A percentile compares a stretch with the other conserved stretches of the same genome.
phyloP scores from a whole-genome alignment of 1,284 basidiomycete species.

The Cutaneotrichosporon sp. region DNA sequence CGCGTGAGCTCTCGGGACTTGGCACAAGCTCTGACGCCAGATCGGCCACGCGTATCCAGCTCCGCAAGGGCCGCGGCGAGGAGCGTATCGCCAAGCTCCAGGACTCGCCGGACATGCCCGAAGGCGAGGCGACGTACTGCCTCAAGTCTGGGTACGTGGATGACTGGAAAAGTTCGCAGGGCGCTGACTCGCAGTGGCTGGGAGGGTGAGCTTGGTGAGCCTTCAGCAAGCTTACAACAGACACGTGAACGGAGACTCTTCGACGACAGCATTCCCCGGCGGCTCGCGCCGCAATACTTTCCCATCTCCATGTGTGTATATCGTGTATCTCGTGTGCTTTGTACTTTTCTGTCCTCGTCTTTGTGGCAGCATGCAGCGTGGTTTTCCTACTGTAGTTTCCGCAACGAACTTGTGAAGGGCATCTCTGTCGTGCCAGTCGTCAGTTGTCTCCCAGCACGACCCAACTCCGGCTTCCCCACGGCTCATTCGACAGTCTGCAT shows the following conservation, averaged over 20 bases:
- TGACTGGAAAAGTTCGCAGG: neutral
- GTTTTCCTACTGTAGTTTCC: no score
- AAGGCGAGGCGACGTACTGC: slow-evolving; percentile 87
- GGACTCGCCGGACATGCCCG: slow-evolving; percentile 84
- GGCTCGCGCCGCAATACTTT: no score
- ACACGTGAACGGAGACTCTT: slow-evolving; percentile 10
- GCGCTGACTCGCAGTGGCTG: slow-evolving; percentile 23
- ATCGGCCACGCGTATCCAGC: slow-evolving; percentile 41
- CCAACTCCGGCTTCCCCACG: no score
- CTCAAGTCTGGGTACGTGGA: slow-evolving; percentile 50
- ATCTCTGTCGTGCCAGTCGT: no score
- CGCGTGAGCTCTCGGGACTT: slow-evolving; percentile 29
- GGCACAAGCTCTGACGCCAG: slow-evolving; percentile 11
- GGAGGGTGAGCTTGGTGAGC: slow-evolving; percentile 30
- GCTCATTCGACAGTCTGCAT: no score
- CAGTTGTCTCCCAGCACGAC: no score
- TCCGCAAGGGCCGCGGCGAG: slow-evolving; percentile 73
- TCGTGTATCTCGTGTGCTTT: no score
- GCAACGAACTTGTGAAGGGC: no score
- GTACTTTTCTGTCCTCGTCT: no score
- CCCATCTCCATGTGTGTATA: no score
- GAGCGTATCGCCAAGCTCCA: slow-evolving; percentile 93
- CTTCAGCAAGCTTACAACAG: neutral
- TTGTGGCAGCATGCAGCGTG: no score
- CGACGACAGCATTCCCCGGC: neutral